A percentile compares a stretch with the other conserved stretches of the same genome.
These are phyloP conservation scores for Barnettozyma sucrosica DNA, from an alignment of 805 yeast genomes.

Conservation along the genomic window DNA sequence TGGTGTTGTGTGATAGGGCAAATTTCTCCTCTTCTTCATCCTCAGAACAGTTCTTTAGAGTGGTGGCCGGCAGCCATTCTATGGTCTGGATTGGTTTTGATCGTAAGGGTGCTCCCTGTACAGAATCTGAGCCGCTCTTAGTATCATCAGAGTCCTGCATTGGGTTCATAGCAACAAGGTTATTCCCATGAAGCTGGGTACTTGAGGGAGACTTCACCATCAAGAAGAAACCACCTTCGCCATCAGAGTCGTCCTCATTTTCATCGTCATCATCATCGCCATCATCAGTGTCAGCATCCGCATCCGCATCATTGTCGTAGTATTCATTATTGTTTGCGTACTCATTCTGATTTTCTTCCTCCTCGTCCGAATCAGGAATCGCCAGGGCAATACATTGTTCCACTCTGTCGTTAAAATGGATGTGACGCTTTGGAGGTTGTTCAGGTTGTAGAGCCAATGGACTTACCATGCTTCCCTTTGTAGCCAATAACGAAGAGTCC, in stretches of 20 bases:
- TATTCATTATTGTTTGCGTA: slow-evolving; percentile 22
- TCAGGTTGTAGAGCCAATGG: slow-evolving; percentile 2
- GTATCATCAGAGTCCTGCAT: background rate
- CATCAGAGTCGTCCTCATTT: slow-evolving; percentile 37
- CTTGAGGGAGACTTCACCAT: slow-evolving; percentile 43
- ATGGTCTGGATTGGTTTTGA: slow-evolving; percentile 43
- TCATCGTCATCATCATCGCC: slow-evolving; percentile 25
- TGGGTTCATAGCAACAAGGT: slow-evolving; percentile 5
- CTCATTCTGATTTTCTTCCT: slow-evolving; percentile 22
- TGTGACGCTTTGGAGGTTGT: slow-evolving; percentile 24
- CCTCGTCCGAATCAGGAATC: slow-evolving; percentile 20
- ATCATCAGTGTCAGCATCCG: background rate
- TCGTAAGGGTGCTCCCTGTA: background rate
- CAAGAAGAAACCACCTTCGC: slow-evolving; percentile 65
- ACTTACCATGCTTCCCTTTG: background rate
- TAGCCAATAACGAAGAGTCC: background rate
- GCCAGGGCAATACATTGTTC: slow-evolving; percentile 83
- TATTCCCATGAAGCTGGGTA: slow-evolving; percentile 23
- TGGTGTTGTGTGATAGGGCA: slow-evolving; percentile 66
- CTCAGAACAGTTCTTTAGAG: slow-evolving; percentile 71
- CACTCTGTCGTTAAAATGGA: slow-evolving; percentile 91
- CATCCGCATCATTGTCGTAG: slow-evolving; percentile 1
- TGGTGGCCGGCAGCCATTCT: slow-evolving; percentile 79
- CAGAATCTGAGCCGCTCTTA: background rate
- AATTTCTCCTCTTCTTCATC: slow-evolving; percentile 43